Evolutionary conservation across 306 rosid species (phyloP).

Genomic region (Sesbania bispinosa): DNA sequence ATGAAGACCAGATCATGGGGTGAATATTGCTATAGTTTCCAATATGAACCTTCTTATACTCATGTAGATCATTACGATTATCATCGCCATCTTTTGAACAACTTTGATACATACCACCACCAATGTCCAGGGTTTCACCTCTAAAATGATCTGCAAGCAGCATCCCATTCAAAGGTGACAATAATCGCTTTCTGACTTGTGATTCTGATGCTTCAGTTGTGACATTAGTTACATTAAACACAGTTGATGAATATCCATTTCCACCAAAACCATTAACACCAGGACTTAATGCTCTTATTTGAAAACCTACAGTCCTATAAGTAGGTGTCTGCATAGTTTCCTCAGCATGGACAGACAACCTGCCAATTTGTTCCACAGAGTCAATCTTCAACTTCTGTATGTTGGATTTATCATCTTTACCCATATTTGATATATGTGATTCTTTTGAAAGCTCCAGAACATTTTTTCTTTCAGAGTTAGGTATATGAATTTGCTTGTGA

Average conservation of each 20-base stretch:
- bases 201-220: slow-evolving; percentile 34
- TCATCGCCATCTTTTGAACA: slow-evolving; percentile 20
- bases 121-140: slow-evolving; percentile 42
- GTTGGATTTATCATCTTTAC: slow-evolving; percentile 38
- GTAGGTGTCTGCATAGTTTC: slow-evolving; percentile 39
- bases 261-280: slow-evolving; percentile 32
- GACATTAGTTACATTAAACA: slow-evolving; percentile 25
- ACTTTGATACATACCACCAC: slow-evolving; percentile 29
- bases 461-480: slow-evolving; percentile 35
- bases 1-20: slow-evolving; percentile 38
- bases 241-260: slow-evolving; percentile 34
- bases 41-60: slow-evolving; percentile 50
- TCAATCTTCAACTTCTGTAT: slow-evolving; percentile 42
- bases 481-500: slow-evolving; percentile 37
- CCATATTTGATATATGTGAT: slow-evolving; percentile 26
- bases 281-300: slow-evolving; percentile 39
- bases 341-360: slow-evolving; percentile 38
- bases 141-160: slow-evolving; percentile 42
- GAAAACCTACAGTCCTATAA: slow-evolving; percentile 65
- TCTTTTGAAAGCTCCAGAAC: slow-evolving; percentile 41
- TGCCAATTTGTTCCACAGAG: slow-evolving; percentile 34
- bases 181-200: slow-evolving; percentile 40
- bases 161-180: slow-evolving; percentile 59
- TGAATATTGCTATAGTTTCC: slow-evolving; percentile 24
- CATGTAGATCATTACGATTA: slow-evolving; percentile 32